These are phyloP conservation scores for Blastobotrys indianensis DNA, from an alignment of 1,139 yeast genomes.

Conservation along the genomic window DNA sequence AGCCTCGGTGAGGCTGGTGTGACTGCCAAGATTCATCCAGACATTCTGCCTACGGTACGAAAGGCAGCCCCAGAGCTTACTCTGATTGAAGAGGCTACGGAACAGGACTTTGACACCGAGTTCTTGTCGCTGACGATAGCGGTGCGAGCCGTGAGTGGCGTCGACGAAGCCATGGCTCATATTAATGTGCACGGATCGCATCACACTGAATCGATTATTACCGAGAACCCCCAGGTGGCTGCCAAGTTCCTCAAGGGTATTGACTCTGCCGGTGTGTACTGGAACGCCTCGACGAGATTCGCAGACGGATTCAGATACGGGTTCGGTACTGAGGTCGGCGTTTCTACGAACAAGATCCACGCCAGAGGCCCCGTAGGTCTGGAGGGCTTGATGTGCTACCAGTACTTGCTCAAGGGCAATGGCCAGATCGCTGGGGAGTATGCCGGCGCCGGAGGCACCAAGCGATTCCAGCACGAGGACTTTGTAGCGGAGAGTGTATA, in stretches of 20 bases:
- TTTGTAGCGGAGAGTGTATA: conserved; percentile 6
- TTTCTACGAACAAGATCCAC: conserved; percentile 92
- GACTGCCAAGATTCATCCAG: conserved; percentile 60
- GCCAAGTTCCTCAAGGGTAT: conserved; percentile 74
- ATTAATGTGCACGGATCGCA: conserved; percentile 90
- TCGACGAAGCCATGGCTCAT: conserved; percentile 69
- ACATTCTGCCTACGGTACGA: conserved; percentile 35
- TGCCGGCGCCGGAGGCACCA: conserved; percentile 85
- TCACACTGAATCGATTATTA: conserved; percentile 90
- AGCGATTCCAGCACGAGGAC: conserved; percentile 59
- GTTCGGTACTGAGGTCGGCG: conserved; percentile 97
- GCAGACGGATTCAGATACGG: conserved; percentile 99
- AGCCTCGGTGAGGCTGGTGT: conserved; percentile 61
- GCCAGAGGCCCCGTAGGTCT: conserved; percentile 98
- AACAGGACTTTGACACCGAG: conserved; percentile 70
- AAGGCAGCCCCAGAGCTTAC: conserved; percentile 25
- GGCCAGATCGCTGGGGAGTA: conserved; percentile 93
- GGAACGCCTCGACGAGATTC: conserved; percentile 95
- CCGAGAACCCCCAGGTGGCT: conserved; percentile 65
- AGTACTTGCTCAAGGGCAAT: conserved; percentile 82
- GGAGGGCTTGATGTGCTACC: conserved; percentile 93
- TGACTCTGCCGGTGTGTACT: conserved; percentile 96
- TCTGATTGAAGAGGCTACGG: conserved; percentile 26
- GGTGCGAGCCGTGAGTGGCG: conserved; percentile 52
- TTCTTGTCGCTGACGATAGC: conserved; percentile 79